Conservation (phyloP, 2,329 filamentous ascomycete species). For the Grosmannia penicillata region DNA sequence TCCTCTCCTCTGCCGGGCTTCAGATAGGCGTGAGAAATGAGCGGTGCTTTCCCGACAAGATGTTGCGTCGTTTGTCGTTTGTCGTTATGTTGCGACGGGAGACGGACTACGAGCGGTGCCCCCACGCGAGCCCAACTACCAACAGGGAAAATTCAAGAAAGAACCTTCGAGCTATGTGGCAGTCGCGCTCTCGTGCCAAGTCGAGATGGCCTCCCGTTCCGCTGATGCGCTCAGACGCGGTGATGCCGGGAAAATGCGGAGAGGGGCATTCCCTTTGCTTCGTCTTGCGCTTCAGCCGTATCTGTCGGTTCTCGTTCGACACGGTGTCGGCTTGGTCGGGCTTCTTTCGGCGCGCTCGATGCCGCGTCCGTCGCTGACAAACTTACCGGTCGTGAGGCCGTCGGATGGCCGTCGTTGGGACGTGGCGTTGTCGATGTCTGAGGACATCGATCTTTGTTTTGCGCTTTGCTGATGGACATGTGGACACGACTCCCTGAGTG, state of each 20-base stretch:
- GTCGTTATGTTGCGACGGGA: too few species aligned
- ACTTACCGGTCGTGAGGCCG: slow-evolving; percentile 2
- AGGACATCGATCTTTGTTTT: not conserved
- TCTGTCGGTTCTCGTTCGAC: too few species aligned
- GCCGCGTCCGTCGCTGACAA: not conserved
- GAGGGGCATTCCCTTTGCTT: not conserved
- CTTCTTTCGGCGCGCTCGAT: not conserved
- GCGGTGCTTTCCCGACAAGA: not conserved
- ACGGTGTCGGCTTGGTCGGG: too few species aligned
- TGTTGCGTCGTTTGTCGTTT: too few species aligned
- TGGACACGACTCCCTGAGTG: not conserved
- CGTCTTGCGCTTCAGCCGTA: not conserved
- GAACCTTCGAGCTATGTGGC: too few species aligned
- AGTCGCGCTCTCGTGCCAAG: not conserved
- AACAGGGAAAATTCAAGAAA: too few species aligned
- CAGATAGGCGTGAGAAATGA: not conserved
- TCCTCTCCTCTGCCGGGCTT: not conserved
- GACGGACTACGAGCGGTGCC: too few species aligned
- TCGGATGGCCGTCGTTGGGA: not conserved
- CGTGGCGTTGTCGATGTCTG: not conserved
- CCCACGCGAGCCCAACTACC: too few species aligned
- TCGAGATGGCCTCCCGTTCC: not conserved
- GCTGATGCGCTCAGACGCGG: not conserved
- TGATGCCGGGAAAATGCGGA: not conserved
- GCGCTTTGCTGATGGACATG: not conserved